Percentiles rank a stretch among this genome's conserved stretches.
phyloP scores from a whole-genome alignment of 2,329 filamentous ascomycete genomes.

The Colletotrichum cereale region DNA sequence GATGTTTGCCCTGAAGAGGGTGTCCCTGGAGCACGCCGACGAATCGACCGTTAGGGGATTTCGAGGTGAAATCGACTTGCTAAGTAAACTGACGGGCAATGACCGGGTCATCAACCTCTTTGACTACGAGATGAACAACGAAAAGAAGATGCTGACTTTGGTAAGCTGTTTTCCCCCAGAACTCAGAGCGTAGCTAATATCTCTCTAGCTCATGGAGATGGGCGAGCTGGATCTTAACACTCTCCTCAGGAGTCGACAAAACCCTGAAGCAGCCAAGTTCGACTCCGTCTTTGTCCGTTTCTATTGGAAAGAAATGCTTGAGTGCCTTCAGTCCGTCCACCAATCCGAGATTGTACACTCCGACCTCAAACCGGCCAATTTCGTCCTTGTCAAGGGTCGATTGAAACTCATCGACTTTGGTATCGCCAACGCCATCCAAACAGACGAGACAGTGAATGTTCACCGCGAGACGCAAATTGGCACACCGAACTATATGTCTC shows the following conservation, averaged over 20 bases:
- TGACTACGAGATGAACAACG: constrained; percentile 93
- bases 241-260: constrained; percentile 80
- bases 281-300: constrained; percentile 94
- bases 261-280: constrained; percentile 79
- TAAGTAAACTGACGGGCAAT: constrained; percentile 84
- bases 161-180: constrained; percentile 61
- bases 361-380: constrained; percentile 97
- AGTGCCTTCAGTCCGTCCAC: constrained; percentile 92
- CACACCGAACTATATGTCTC: constrained; percentile 99
- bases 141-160: constrained; percentile 87
- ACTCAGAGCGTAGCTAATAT: neutral
- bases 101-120: constrained; percentile 91
- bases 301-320: constrained; percentile 99
- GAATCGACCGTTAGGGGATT: constrained; percentile 86
- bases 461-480: constrained; percentile 96
- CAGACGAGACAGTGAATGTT: constrained; percentile 95
- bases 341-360: constrained; percentile 94
- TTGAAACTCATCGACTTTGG: constrained; percentile 99
- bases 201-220: constrained; percentile 89
- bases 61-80: constrained; percentile 94
- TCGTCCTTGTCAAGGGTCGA: constrained; percentile 89
- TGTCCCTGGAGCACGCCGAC: constrained; percentile 91
- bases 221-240: constrained; percentile 94
- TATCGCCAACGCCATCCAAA: constrained; percentile 96
- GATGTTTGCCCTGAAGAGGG: constrained; percentile 93